Evolutionary conservation across 2,329 filamentous ascomycete genomes (phyloP), one percentile per base, ranked within the genome.

Genomic region (Cryphonectria parasitica): DNA sequence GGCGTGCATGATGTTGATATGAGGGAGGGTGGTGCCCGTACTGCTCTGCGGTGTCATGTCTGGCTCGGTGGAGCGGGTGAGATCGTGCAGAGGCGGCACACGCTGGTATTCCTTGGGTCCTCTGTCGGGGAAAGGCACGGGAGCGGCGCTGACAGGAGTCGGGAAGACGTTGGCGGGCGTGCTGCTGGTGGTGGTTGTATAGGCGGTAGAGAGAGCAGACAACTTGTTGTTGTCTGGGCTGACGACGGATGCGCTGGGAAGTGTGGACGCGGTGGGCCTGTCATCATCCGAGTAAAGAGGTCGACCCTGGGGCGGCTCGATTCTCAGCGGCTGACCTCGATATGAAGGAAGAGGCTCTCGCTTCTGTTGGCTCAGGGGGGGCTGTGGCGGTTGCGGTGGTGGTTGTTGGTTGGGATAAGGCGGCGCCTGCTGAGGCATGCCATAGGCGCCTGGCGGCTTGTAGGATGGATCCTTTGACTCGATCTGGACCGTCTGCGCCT

Each of bases 381-480:
- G 52, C 11, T n/a, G 49, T 25, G 49, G 13, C 49, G 25, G 52
- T 10, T 56, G 17, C 8, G 1, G 43, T 49, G 70, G 73, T 22
- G 76, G 71, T 64, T 75, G 72, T 54, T 75, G 74, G 39, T 74
- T 76, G 70, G 76, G 63, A 77, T 76, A 70, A 49, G 45, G 45
- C 2, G 69, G 64, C 63, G 68, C 69, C 69, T 82, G 82, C 75
- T 87, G 86, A 54, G 86, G 86, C 87, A 89, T 89, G 66, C 86
- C 87, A 75, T 90, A 91, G 10, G 89, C 88, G 66, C 88, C 87
- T 25, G 87, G 86, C 41, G 87, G 87, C 3, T 89, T 82, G 75
- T 90, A 91, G 70, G 81, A 87, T 0, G 88, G 87, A 74, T 95
- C 93, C 81, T 97, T 97, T 28, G 94, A 95, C 81, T 97, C 93